These are phyloP conservation scores for Diaporthe velutina DNA, from an alignment of 2,329 filamentous ascomycete genomes.

Conservation along the genomic window DNA sequence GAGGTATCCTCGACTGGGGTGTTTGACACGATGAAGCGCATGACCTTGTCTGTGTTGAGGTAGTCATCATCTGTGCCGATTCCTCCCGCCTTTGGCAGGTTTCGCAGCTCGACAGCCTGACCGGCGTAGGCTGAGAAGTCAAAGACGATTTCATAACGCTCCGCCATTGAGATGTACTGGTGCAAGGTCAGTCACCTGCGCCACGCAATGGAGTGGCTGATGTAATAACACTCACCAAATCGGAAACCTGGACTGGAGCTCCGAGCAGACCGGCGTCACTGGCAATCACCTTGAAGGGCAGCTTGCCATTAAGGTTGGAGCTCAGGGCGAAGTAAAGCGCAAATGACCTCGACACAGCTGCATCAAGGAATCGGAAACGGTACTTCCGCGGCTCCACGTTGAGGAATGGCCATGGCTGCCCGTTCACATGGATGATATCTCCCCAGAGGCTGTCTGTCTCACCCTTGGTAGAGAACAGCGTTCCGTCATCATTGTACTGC, in stretches of 20 bases:
- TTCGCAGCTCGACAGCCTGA: conserved; percentile 59
- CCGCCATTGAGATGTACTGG: conserved; percentile 63
- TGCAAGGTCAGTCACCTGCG: not conserved
- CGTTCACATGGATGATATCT: conserved; percentile 70
- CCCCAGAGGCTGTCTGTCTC: conserved; percentile 65
- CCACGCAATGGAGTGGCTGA: not conserved
- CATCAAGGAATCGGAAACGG: conserved; percentile 67
- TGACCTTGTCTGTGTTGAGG: conserved; percentile 63
- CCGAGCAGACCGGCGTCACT: conserved; percentile 66
- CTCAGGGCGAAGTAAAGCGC: conserved; percentile 59
- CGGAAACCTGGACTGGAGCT: conserved; percentile 55
- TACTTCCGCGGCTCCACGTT: conserved; percentile 73
- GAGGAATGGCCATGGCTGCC: conserved; percentile 70
- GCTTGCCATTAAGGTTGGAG: conserved; percentile 44
- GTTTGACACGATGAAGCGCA: conserved; percentile 62
- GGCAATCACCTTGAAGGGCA: conserved; percentile 66
- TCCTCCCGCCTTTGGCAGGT: conserved; percentile 48
- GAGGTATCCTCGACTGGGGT: conserved; percentile 49
- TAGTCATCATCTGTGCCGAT: conserved; percentile 63
- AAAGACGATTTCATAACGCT: conserved; percentile 69
- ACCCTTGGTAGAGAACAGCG: conserved; percentile 59
- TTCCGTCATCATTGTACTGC: conserved; percentile 64
- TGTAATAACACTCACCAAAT: conserved; percentile 45
- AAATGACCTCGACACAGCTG: conserved; percentile 61
- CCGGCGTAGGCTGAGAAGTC: conserved; percentile 65